phyloP scores from a whole-genome alignment of 371 early-diverging fungal species.

The Nematocida sp. region DNA sequence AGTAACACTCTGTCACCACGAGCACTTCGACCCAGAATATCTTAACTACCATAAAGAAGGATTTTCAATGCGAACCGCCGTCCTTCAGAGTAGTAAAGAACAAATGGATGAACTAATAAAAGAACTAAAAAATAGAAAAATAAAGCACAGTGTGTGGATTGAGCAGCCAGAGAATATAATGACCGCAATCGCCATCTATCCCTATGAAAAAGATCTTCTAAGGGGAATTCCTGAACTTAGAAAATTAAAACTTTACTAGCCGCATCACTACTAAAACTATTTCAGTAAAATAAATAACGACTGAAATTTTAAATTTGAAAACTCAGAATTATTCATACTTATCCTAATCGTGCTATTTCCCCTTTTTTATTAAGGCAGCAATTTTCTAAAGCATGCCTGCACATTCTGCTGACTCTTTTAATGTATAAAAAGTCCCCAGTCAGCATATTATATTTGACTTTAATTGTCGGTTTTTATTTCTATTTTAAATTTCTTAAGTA shows the following conservation, averaged over 20 bases:
- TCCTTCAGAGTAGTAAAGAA: conserved; percentile 56
- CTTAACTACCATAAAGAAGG: conserved; percentile 46
- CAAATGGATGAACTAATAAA: conserved; percentile 41
- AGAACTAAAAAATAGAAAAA: conserved; percentile 15
- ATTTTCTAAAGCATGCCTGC: too few relatives aligned
- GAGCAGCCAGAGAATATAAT: conserved; percentile 67
- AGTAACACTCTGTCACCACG: conserved; percentile 31
- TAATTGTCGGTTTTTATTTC: neutral
- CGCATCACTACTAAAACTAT: too few relatives aligned
- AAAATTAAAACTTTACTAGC: conserved; percentile 2
- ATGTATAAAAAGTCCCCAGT: too few relatives aligned
- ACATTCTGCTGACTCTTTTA: too few relatives aligned
- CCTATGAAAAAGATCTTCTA: conserved; percentile 27
- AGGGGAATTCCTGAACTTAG: neutral
- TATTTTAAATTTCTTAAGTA: conserved; percentile 1
- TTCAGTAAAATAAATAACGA: too few relatives aligned
- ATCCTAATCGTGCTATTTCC: too few relatives aligned
- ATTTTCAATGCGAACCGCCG: conserved; percentile 56
- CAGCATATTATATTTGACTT: too few relatives aligned
- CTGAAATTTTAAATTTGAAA: too few relatives aligned
- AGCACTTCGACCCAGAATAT: conserved; percentile 23
- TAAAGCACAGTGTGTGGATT: conserved; percentile 61
- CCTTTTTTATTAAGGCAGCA: too few relatives aligned
- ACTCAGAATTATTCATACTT: too few relatives aligned
- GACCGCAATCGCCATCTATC: conserved; percentile 59